phyloP scores from a whole-genome alignment of 257 asterid genomes.

The Salvia miltiorrhiza region DNA sequence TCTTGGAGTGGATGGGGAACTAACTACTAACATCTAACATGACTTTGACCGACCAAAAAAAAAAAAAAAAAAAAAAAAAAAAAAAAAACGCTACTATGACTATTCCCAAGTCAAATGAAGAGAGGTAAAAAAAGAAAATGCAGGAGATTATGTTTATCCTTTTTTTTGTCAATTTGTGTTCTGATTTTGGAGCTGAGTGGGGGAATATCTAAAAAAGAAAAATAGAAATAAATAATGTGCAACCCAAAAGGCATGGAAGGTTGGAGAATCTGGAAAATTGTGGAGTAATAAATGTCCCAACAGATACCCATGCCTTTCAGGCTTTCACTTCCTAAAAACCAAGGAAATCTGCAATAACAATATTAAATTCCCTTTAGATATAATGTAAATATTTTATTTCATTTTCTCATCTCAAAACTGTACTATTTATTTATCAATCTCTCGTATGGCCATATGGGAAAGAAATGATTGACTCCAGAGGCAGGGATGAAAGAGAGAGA shows the following conservation, averaged over 20 bases:
- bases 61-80: no score
- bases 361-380: conserved; percentile 17
- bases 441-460: conserved; percentile 33
- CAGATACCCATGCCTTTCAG: conserved; percentile 36
- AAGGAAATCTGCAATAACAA: conserved; percentile 37
- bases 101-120: neutral
- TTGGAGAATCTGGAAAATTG: conserved; percentile 61
- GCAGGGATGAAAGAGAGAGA: conserved; percentile 12
- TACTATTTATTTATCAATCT: conserved; percentile 32
- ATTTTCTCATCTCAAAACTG: conserved; percentile 3
- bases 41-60: no score
- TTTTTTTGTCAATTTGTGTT: no score
- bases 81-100: no score
- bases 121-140: neutral
- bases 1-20: no score
- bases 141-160: neutral
- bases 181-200: conserved; percentile 1
- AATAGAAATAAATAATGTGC: neutral
- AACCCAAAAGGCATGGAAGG: conserved; percentile 35
- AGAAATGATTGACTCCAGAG: conserved; percentile 42
- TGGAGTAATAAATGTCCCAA: conserved; percentile 35
- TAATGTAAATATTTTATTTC: neutral
- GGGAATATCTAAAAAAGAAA: neutral
- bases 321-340: conserved; percentile 45
- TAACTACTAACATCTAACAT: no score